A percentile compares a stretch with the other conserved stretches of the same genome.
Evolutionary conservation across 2,329 filamentous ascomycete species (phyloP).

Genomic region (Neoscytalidium dimidiatum): DNA sequence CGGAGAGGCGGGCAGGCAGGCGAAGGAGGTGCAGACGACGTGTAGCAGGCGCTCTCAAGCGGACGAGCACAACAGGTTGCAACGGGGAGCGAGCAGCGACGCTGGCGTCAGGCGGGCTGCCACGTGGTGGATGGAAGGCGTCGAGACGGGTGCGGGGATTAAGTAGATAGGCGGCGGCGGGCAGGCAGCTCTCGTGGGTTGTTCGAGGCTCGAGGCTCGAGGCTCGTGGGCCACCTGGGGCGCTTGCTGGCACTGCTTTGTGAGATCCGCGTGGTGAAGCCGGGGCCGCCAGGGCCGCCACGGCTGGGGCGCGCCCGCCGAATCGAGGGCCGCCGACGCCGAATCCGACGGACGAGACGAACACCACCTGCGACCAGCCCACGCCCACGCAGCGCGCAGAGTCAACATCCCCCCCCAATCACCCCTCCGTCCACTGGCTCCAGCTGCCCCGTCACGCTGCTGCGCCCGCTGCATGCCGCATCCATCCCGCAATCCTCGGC

Average conservation of each 20-base stretch:
- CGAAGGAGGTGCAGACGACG: background rate
- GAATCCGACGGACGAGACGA: background rate
- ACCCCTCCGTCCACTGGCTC: background rate
- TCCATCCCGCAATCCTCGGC: background rate
- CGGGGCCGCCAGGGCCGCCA: background rate
- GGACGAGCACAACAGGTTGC: too few relatives aligned
- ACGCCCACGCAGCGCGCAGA: background rate
- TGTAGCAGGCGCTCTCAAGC: background rate
- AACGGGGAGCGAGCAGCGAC: background rate
- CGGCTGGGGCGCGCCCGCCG: slow-evolving; percentile 7
- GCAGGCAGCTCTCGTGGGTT: background rate
- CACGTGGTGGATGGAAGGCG: background rate
- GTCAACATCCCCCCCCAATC: background rate
- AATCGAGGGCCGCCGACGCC: slow-evolving; percentile 12
- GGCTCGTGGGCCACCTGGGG: slow-evolving; percentile 1
- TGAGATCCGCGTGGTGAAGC: slow-evolving; percentile 10
- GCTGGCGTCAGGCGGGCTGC: background rate
- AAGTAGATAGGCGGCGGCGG: background rate
- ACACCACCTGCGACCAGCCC: slow-evolving; percentile 5
- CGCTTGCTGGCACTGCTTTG: slow-evolving; percentile 3
- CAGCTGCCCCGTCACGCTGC: slow-evolving; percentile 7
- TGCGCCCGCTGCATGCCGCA: slow-evolving; percentile 15
- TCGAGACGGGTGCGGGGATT: background rate
- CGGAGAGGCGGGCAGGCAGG: background rate
- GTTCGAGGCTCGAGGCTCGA: background rate